Base-by-base conservation (phyloP, 768 basidiomycete genomes). In the Leucocoprinus birnbaumii region DNA sequence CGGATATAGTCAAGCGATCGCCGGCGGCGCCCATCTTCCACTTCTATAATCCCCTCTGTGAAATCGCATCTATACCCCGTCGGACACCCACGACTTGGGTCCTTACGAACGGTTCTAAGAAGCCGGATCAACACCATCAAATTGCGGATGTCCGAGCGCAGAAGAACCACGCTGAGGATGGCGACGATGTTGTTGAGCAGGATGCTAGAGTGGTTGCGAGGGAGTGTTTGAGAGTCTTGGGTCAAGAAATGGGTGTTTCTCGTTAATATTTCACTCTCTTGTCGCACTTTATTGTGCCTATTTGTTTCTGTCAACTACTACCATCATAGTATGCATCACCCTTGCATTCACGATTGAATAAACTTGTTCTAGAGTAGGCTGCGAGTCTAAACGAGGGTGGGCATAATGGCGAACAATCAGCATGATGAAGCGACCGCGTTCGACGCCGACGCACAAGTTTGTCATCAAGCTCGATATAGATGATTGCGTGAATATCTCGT, bases 1-100 rank as follows among this genome's bases (percentile, higher is more conserved):
- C 85, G 0, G 85, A 92, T 56, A 82, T 87, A 0, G 82, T 88
- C 11, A 83, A 82, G 60, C 83, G 89, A 1, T 94, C 94, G 1
- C 68, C 83, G 0, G 78, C 84, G 14, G 93, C 89, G 0, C 94
- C 96, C 62, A 72, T 98, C 10, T 96, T 96, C 78, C 86, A 94
- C 64, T 86, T 96, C 55, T 95, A 95, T 63, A 73, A 83, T 0
- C 71, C 89, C 2, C 68, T 97, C 3, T 88, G 89, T 61, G 86
- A 93, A 62, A 86, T 96, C 45, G 86, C 82, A 7, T 84, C 91
- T 1, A 80, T 87, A 53, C 83, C 88, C 0, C 75, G 85, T 25
- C 82, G 78, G 61, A 76, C 84, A 11, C 89, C 93, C 0, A 76
- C 80, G 2, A 79, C 83, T 10, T 93, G 89, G 87, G 70, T 89